Evolutionary conservation across 768 basidiomycete species (phyloP).

Genomic region (Kwoniella sp.): DNA sequence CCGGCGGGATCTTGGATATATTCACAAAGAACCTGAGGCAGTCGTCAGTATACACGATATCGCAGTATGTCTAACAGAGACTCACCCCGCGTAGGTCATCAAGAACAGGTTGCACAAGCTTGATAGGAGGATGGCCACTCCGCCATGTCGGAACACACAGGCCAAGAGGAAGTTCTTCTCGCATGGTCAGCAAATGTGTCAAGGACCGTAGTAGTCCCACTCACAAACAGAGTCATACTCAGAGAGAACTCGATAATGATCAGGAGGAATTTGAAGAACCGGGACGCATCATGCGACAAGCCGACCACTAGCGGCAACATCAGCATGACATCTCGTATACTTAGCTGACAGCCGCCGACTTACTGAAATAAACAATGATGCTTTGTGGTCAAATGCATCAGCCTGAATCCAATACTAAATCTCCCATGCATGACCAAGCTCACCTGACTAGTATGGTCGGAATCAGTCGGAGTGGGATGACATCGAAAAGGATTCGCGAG

Average conservation of each 20-base stretch:
- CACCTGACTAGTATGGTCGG: conserved; percentile 77
- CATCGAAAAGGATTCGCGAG: conserved; percentile 81
- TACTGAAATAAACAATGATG: conserved; percentile 57
- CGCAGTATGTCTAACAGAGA: neutral
- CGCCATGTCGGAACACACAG: conserved; percentile 74
- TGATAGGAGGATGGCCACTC: conserved; percentile 83
- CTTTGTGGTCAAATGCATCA: neutral
- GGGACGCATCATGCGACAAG: conserved; percentile 66
- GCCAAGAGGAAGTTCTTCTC: conserved; percentile 82
- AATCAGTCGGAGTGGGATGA: conserved; percentile 78
- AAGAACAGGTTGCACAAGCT: conserved; percentile 55
- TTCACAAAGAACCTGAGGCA: conserved; percentile 72
- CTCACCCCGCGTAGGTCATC: conserved; percentile 52
- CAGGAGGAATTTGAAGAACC: conserved; percentile 93
- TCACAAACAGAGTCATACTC: conserved; percentile 77
- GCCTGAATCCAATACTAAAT: neutral
- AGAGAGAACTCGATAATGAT: conserved; percentile 80
- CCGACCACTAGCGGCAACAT: conserved; percentile 62
- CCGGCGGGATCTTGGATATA: conserved; percentile 74
- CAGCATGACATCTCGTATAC: neutral
- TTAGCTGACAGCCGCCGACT: neutral
- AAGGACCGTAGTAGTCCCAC: conserved; percentile 41
- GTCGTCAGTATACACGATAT: conserved; percentile 49
- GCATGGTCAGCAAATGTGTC: neutral
- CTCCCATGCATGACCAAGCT: neutral